Percentiles rank a stretch among this genome's conserved stretches.
These are phyloP conservation scores for Cercospora sesami DNA, from an alignment of 2,329 filamentous ascomycete species.

Conservation along the genomic window DNA sequence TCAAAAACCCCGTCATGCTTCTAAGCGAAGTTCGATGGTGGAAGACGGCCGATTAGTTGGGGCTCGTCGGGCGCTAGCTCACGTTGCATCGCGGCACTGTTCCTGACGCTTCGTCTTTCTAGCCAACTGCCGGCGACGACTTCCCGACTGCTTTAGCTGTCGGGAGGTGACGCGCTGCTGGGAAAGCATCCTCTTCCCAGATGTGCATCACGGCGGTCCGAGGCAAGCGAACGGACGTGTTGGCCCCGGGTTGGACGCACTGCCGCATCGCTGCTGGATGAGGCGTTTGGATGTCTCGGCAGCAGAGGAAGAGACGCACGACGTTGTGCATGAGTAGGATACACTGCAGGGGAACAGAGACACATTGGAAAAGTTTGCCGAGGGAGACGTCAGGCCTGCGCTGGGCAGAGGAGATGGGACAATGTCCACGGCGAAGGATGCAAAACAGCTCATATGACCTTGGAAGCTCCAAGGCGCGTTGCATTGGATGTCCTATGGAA, in stretches of 20 bases:
- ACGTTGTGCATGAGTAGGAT: neutral
- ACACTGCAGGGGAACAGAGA: neutral
- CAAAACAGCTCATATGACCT: neutral
- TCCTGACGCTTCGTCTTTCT: slow-evolving; percentile 8
- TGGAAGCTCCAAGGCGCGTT: neutral
- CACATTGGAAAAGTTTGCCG: neutral
- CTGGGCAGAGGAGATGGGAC: neutral
- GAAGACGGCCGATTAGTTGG: slow-evolving; percentile 6
- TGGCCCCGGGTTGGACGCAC: neutral
- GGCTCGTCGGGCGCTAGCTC: slow-evolving; percentile 7
- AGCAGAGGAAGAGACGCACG: neutral
- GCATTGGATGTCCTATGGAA: neutral
- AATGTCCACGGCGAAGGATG: neutral
- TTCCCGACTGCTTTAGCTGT: slow-evolving; percentile 10
- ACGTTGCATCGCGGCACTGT: slow-evolving; percentile 5
- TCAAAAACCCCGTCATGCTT: neutral
- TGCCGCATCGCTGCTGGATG: neutral
- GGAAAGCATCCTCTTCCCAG: slow-evolving; percentile 5
- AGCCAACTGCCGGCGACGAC: slow-evolving; percentile 1
- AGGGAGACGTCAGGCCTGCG: neutral
- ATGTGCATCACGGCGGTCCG: neutral
- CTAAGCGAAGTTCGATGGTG: slow-evolving; percentile 1
- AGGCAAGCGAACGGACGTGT: neutral
- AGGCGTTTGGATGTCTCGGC: neutral
- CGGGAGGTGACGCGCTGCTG: slow-evolving; percentile 7